Evolutionary conservation across 768 basidiomycete genomes (phyloP).

Genomic region (Royoungia palumana): DNA sequence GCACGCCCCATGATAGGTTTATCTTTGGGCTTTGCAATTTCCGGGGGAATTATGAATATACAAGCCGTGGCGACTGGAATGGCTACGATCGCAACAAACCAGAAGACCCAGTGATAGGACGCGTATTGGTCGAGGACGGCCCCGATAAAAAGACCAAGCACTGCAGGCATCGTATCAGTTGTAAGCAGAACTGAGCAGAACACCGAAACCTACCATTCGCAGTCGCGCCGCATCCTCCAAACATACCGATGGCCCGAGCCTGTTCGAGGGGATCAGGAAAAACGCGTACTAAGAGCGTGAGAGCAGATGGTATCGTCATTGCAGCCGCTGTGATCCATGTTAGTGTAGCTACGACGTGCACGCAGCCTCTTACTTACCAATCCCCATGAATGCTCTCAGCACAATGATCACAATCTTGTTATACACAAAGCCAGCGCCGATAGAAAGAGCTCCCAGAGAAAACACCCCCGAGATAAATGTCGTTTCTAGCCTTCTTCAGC

Average conservation of each 20-base stretch:
- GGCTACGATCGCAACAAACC: constrained; percentile 41
- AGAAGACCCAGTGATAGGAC: constrained; percentile 53
- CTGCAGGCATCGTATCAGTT: constrained; percentile 17
- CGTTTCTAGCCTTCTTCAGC: constrained; percentile 35
- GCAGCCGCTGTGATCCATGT: constrained; percentile 39
- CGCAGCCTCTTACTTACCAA: constrained; percentile 27
- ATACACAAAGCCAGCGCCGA: constrained; percentile 44
- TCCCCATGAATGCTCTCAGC: constrained; percentile 49
- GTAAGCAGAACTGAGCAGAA: not conserved
- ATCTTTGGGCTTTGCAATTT: constrained; percentile 4
- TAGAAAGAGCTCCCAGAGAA: constrained; percentile 40
- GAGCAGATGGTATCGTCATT: constrained; percentile 49
- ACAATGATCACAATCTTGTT: constrained; percentile 47
- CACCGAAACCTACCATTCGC: constrained; percentile 36
- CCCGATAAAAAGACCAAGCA: constrained; percentile 44
- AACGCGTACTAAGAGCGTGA: constrained; percentile 46
- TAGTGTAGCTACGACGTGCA: not conserved
- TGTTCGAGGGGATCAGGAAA: constrained; percentile 48
- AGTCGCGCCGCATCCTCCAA: constrained; percentile 45
- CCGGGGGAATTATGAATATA: constrained; percentile 35
- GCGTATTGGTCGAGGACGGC: constrained; percentile 40
- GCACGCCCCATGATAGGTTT: not conserved
- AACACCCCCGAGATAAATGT: constrained; percentile 41
- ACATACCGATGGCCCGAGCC: constrained; percentile 44
- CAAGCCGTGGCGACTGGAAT: constrained; percentile 31